phyloP scores from a whole-genome alignment of 345 rosid species.

The Eucalyptus lansdowneana region DNA sequence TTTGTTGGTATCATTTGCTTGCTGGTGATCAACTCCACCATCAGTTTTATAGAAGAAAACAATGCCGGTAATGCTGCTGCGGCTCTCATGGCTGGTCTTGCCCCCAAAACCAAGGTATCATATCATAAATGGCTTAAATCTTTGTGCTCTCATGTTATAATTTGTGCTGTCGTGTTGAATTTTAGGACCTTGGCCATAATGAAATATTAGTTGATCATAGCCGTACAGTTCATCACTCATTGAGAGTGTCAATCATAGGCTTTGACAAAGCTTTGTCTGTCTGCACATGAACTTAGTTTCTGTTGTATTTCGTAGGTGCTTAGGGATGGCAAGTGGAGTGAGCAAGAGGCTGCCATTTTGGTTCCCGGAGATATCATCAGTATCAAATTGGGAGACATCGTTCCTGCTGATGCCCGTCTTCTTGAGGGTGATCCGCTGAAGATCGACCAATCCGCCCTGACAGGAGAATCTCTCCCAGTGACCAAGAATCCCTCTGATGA shows the following conservation, averaged over 20 bases:
- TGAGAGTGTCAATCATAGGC: neutral
- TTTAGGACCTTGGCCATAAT: neutral
- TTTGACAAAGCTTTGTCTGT: neutral
- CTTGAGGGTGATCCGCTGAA: constrained; percentile 81
- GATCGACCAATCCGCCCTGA: constrained; percentile 57
- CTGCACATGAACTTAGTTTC: neutral
- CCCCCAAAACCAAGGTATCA: constrained; percentile 65
- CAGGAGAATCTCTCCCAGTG: constrained; percentile 59
- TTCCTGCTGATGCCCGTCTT: constrained; percentile 93
- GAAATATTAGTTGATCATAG: neutral
- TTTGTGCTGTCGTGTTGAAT: neutral
- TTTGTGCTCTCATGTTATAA: neutral
- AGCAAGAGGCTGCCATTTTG: constrained; percentile 67
- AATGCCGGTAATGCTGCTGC: constrained; percentile 92
- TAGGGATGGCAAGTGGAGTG: constrained; percentile 67
- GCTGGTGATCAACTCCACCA: constrained; percentile 73
- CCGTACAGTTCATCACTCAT: neutral
- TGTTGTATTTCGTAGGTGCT: constrained; percentile 25
- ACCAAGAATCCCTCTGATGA: constrained; percentile 62
- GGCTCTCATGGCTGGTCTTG: constrained; percentile 76
- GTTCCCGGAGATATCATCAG: constrained; percentile 85
- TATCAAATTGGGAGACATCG: constrained; percentile 72
- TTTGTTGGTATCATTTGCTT: constrained; percentile 61
- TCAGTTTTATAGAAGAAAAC: constrained; percentile 80
- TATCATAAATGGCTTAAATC: neutral